Evolutionary conservation across 495 filamentous ascomycete species (phyloP).

Genomic region (Margaritispora aquatica): DNA sequence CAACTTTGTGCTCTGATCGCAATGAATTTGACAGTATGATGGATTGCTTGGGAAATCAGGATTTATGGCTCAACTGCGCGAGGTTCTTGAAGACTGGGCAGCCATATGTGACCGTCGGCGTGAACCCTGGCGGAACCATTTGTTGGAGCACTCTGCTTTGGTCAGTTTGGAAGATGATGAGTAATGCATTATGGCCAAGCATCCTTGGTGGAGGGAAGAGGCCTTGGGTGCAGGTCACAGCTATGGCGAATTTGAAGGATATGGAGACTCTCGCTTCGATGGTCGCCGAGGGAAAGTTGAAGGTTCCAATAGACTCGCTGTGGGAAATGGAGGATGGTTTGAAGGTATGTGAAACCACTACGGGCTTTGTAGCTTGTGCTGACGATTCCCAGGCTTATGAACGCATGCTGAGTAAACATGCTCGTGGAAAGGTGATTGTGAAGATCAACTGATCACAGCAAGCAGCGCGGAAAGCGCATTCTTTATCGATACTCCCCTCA

Average conservation of each 20-base stretch:
- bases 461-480: background rate
- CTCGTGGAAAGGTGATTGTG: background rate
- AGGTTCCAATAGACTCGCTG: background rate
- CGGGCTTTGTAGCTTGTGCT: background rate
- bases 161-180: background rate
- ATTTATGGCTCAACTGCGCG: background rate
- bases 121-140: background rate
- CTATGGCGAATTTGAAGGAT: background rate
- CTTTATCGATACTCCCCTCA: background rate
- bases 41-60: background rate
- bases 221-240: background rate
- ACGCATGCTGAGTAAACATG: background rate
- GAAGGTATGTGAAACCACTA: background rate
- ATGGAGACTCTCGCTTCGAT: background rate
- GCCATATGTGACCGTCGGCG: background rate
- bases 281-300: background rate
- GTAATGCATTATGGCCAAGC: background rate
- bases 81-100: background rate
- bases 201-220: background rate
- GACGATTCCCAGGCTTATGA: background rate
- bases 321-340: conserved; percentile 1
- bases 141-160: background rate
- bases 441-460: background rate
- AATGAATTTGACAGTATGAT: background rate
- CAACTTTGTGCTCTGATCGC: background rate